phyloP scores from a whole-genome alignment of 306 rosid genomes.

The Sesbania bispinosa region DNA sequence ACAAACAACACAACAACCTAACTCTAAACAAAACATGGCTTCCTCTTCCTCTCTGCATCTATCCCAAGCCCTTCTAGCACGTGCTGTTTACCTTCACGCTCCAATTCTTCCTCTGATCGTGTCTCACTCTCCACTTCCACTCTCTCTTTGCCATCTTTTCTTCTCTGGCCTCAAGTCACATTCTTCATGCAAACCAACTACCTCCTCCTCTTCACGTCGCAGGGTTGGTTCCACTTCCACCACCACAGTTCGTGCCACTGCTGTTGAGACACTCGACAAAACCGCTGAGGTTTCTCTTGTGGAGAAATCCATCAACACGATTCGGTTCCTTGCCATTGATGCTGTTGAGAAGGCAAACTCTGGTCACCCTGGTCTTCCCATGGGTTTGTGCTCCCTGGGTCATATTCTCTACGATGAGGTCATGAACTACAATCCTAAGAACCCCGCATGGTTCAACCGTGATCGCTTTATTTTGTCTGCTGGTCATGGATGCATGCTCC shows the following conservation, averaged over 20 bases:
- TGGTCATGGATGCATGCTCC: conserved; percentile 99
- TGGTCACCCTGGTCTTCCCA: conserved; percentile 97
- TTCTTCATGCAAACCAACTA: conserved; percentile 25
- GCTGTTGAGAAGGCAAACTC: conserved; percentile 98
- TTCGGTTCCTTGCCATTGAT: conserved; percentile 84
- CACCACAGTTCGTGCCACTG: conserved; percentile 48
- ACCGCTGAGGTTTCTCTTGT: conserved; percentile 74
- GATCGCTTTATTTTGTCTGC: conserved; percentile 91
- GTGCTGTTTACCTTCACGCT: conserved; percentile 62
- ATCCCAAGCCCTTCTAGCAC: conserved; percentile 74
- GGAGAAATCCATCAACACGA: conserved; percentile 88
- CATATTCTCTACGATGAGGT: conserved; percentile 89
- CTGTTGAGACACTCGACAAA: conserved; percentile 71
- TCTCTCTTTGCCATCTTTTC: conserved; percentile 61
- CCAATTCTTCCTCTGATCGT: conserved; percentile 63
- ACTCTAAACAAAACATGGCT: conserved; percentile 43
- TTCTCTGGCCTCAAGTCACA: conserved; percentile 75
- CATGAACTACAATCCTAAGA: conserved; percentile 94
- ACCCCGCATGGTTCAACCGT: conserved; percentile 90
- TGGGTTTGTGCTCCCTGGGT: conserved; percentile 99
- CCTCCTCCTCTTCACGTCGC: conserved; percentile 12
- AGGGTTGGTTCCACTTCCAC: conserved; percentile 11
- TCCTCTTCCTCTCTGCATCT: conserved; percentile 72
- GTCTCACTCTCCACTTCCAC: conserved; percentile 45
- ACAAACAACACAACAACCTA: not conserved